Base-by-base conservation (phyloP, 331 rosid species). In the Erythrophleum ivorense region DNA sequence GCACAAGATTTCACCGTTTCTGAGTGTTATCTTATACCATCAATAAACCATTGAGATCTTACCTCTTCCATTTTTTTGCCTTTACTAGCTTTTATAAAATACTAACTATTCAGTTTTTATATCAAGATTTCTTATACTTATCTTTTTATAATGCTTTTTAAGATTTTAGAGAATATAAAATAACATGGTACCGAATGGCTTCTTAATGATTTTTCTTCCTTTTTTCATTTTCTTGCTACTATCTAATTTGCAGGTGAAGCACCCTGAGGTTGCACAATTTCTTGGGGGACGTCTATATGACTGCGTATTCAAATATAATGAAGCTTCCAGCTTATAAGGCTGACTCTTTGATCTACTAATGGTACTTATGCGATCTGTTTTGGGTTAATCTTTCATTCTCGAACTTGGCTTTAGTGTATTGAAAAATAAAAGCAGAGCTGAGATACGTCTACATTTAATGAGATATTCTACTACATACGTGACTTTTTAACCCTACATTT, bases 241-340 rank as follows among this genome's bases (percentile, higher is more conserved):
- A 19, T 72, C 70, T 78, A 40, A 33, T 55, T 46, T 62, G 48
- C 84, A 96, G 99, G 99, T 94, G 78, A 96, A 96, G 84, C 99
- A 96, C 87, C 85, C 54, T 4, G 97, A 96, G 90, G 99, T 96
- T 74, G 98, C 97, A 14, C 92, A 96, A 77, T 96, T 92, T 90
- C 97, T 96, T 38, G 98, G 97, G 67, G 97, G 98, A 65, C 90
- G 98, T 76, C 86, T 96, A 52, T 96, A 96, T 54, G 99, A 94
- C 69, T 96, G 98, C 29, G 97, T 96, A 50, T 86, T 96, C 79
- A 92, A 96, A 73, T 96, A 83, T 83, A 88, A 88, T 12, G 94
- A 88, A 94, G 97, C 84, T 82, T 83, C 40, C 49, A 79, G 71
- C 80, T 89, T 24, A 85, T 10, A 48, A 82, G 55, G 29, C 53